These are phyloP conservation scores for Citrus cavaleriei DNA, from an alignment of 345 rosid genomes.

Conservation along the genomic window DNA sequence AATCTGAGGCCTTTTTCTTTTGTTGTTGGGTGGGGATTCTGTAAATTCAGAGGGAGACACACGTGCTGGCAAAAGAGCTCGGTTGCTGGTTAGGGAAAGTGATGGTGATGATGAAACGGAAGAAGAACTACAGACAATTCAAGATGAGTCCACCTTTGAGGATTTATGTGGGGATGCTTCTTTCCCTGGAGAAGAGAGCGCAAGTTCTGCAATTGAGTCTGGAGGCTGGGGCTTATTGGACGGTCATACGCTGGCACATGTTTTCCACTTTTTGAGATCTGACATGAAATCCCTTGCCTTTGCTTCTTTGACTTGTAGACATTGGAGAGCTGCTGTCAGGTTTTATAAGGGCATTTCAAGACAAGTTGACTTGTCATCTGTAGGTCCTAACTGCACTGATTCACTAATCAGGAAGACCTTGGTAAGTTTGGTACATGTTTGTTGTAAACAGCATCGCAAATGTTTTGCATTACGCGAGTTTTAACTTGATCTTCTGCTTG, in stretches of 20 bases:
- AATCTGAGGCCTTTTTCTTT: slow-evolving; percentile 16
- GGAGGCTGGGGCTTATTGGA: slow-evolving; percentile 82
- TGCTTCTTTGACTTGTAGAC: slow-evolving; percentile 89
- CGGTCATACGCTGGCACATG: slow-evolving; percentile 67
- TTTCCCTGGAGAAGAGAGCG: slow-evolving; percentile 44
- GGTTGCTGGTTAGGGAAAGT: slow-evolving; percentile 58
- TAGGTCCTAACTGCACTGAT: slow-evolving; percentile 79
- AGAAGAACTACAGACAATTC: slow-evolving; percentile 40
- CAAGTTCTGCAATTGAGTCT: slow-evolving; percentile 30
- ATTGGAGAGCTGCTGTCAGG: slow-evolving; percentile 77
- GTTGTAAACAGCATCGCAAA: not conserved
- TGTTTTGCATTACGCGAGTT: slow-evolving; percentile 12
- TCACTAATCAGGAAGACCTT: slow-evolving; percentile 47
- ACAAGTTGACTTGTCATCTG: slow-evolving; percentile 73
- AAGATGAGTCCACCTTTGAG: slow-evolving; percentile 64
- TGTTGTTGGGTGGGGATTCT: slow-evolving; percentile 14
- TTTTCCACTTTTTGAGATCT: slow-evolving; percentile 79
- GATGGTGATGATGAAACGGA: slow-evolving; percentile 61
- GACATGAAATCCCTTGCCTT: slow-evolving; percentile 70
- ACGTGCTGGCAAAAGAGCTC: slow-evolving; percentile 73
- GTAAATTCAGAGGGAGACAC: slow-evolving; percentile 51
- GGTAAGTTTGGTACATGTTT: slow-evolving; percentile 47
- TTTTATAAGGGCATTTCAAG: slow-evolving; percentile 73
- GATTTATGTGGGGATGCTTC: slow-evolving; percentile 62
- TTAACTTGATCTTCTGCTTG: slow-evolving; percentile 35